Percentiles rank a stretch among this genome's conserved stretches.
Conservation (phyloP, 139 green algal genomes). For the Chlorella vulgaris region DNA sequence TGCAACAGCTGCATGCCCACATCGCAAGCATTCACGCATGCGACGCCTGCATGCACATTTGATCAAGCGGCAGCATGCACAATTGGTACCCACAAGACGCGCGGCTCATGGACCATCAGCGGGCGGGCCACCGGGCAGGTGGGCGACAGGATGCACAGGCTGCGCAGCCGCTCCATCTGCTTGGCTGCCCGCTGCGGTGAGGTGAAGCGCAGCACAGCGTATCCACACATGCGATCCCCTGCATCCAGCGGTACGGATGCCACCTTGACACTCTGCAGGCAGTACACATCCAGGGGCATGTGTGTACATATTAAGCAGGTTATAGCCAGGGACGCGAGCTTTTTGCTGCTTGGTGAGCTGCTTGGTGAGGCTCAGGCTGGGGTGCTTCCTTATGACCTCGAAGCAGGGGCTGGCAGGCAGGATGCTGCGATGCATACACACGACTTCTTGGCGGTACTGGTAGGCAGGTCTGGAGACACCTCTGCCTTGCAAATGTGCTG, state of each 20-base stretch:
- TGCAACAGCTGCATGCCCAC: too few species aligned
- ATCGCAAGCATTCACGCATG: too few species aligned
- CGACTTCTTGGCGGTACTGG: too few species aligned
- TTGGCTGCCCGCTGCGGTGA: background rate
- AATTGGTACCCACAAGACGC: background rate
- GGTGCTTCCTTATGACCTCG: too few species aligned
- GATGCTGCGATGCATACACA: too few species aligned
- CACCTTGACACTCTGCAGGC: constrained; percentile 6
- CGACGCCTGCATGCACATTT: too few species aligned
- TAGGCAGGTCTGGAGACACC: too few species aligned
- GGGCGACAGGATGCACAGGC: constrained; percentile 1
- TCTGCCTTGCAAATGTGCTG: background rate
- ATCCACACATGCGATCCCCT: background rate
- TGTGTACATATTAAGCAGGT: too few species aligned
- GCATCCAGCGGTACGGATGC: background rate
- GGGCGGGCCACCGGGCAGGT: constrained; percentile 20
- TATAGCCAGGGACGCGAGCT: too few species aligned
- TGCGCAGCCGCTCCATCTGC: constrained; percentile 8
- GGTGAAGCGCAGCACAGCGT: constrained; percentile 23
- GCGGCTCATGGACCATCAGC: constrained; percentile 6
- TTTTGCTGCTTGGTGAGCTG: too few species aligned
- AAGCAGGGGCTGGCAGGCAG: too few species aligned
- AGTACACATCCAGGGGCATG: background rate
- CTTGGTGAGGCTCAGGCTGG: too few species aligned
- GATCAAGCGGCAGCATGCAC: background rate